Conservation (phyloP, 345 rosid species). For the Microthlaspi erraticum region DNA sequence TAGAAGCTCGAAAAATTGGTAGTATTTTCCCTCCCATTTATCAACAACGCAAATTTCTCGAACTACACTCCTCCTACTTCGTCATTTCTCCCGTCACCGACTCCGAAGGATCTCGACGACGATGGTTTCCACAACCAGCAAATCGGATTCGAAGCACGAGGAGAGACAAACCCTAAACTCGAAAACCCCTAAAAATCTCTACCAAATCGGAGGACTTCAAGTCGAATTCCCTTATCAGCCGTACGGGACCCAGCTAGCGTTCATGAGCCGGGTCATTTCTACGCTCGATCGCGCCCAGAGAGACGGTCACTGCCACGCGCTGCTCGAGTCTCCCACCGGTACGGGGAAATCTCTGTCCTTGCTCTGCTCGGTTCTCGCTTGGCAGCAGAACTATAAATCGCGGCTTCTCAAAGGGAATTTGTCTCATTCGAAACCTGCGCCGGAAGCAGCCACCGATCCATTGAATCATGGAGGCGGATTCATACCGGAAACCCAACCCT, state of each 20-base stretch:
- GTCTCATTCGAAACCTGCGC: constrained; percentile 41
- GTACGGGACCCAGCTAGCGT: constrained; percentile 90
- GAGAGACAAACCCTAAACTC: constrained; percentile 45
- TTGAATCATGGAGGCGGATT: constrained; percentile 59
- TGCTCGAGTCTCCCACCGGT: constrained; percentile 95
- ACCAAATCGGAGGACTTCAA: constrained; percentile 71
- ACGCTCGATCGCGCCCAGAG: constrained; percentile 84
- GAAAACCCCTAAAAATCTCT: constrained; percentile 50
- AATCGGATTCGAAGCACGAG: constrained; percentile 38
- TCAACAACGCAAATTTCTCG: not conserved
- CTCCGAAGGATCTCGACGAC: not conserved
- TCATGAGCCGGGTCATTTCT: constrained; percentile 87
- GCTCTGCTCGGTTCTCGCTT: constrained; percentile 86
- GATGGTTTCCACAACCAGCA: constrained; percentile 48
- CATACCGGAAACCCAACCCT: constrained; percentile 59
- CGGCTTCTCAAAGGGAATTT: constrained; percentile 49
- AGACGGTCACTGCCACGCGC: constrained; percentile 83
- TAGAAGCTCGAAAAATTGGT: no score
- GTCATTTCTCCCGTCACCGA: not conserved
- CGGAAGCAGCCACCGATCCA: no score
- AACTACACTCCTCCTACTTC: not conserved
- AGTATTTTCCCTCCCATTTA: constrained; percentile 31
- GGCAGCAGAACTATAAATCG: constrained; percentile 70
- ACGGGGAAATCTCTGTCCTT: constrained; percentile 96
- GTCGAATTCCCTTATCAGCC: constrained; percentile 93